Evolutionary conservation across 148 eudicot species (phyloP), one percentile per base, ranked within the genome.

Genomic region (Diospyros lotus): DNA sequence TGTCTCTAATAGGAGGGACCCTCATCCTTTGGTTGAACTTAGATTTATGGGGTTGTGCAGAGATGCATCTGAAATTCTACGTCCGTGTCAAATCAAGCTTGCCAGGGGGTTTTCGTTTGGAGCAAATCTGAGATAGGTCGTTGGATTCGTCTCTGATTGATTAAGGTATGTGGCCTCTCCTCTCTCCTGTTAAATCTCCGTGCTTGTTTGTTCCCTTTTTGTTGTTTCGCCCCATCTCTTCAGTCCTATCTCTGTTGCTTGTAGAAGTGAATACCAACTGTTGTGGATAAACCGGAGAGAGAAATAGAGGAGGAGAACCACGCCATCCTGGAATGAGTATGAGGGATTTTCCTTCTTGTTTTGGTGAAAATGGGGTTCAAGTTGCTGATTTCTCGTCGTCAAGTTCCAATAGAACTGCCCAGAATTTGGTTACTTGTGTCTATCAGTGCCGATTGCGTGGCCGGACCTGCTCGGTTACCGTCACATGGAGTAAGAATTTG

Each of bases 291-390:
- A 64, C 65, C 81, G 41, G 72, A 75, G 78, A 83, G 77, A 81
- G 64, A 68, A 71, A 14, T 13, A 67, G 77, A 17, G 50, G 74
- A 73, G 72, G 71, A 58, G 56, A 9, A 39, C 56, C 38, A 64
- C 45, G 42, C 41, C 73, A 11, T 68, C 8, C 39, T 76, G 6
- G 65, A 46, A 66, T 66, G 75, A 72, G 58, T 70, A 87, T 87
- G 91, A 87, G 81, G 50, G 91, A 87, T 77, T 85, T 87, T 41
- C 84, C 86, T 42, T 84, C 91, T 77, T 87, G 91, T 82, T 87
- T 87, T 73, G 87, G 88, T 12, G 91, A 87, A 73, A 83, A 86
- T 78, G 91, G 85, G 58, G 86, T 87, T 71, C 91, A 87, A 76
- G 79, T 87, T 50, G 69, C 89, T n/a, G 91, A 87, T 85, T 86